These are phyloP conservation scores for Zymoseptoria crescenta DNA, from an alignment of 2,329 filamentous ascomycete genomes.

Conservation along the genomic window DNA sequence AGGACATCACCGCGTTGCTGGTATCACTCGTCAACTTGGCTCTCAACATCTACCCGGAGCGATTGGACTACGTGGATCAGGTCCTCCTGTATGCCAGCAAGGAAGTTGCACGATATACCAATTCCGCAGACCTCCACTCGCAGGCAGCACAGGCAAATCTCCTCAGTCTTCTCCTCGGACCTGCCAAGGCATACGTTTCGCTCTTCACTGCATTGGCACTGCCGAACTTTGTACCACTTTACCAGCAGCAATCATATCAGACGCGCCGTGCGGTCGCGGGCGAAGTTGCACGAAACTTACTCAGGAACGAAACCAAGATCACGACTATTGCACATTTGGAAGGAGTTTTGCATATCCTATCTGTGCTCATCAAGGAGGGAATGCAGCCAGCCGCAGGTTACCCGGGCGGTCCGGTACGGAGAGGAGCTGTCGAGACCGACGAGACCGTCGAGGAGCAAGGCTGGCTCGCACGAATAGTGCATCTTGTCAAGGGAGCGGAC, in stretches of 20 bases:
- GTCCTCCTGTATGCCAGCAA: conserved; percentile 79
- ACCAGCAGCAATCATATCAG: conserved; percentile 86
- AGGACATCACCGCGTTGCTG: conserved; percentile 86
- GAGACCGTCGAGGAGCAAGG: conserved; percentile 98
- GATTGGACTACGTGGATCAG: conserved; percentile 91
- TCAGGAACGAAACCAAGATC: conserved; percentile 74
- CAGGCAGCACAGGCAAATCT: conserved; percentile 80
- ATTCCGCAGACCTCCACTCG: conserved; percentile 92
- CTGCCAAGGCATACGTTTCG: conserved; percentile 81
- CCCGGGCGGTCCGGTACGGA: conserved; percentile 64
- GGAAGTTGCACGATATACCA: conserved; percentile 82
- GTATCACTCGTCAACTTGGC: conserved; percentile 93
- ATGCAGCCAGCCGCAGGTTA: conserved; percentile 75
- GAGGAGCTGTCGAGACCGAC: conserved; percentile 77
- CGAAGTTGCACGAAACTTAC: conserved; percentile 73
- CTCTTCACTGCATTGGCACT: conserved; percentile 94
- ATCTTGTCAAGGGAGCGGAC: conserved; percentile 72
- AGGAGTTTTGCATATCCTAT: conserved; percentile 78
- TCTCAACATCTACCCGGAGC: conserved; percentile 88
- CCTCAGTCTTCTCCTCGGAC: conserved; percentile 80
- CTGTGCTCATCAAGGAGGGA: conserved; percentile 89
- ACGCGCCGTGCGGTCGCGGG: conserved; percentile 85
- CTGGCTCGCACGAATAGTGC: conserved; percentile 87
- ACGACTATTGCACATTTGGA: conserved; percentile 72
- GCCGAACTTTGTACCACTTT: conserved; percentile 82